Base-by-base conservation (phyloP, 352 stramenopile genomes). In the Globisporangium acanthophoron region DNA sequence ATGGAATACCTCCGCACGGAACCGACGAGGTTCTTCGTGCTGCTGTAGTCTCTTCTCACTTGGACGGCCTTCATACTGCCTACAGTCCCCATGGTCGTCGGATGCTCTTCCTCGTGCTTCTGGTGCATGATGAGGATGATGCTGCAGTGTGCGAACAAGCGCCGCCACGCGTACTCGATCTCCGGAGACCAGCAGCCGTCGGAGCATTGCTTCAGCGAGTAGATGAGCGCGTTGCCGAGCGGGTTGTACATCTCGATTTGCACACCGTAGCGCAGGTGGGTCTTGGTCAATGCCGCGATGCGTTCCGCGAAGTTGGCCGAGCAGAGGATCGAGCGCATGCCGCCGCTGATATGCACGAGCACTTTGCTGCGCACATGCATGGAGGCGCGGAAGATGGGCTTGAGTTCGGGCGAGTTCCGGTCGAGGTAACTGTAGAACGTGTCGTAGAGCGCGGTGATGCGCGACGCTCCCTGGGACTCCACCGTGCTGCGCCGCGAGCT, bases 181-280 rank as follows among this genome's bases (percentile, higher is more conserved):
- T 80, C 66, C 18, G 65, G 52, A 39, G 72, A 68, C 74, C 74
- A 85, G 3, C 65, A 35, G 9, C 62, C 53, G n/a, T 67, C 70
- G 1, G 74, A 76, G 9, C 62, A 72, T 43, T 73, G 62, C 31
- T 77, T 71, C 76, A 97, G 95, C 7, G 85, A 78, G 18, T 67
- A 66, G 37, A 98, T 68, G 16, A 98, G 80, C 21, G 84, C 87
- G 48, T 91, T 83, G 3, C 95, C 91, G 15, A 98, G 68, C 15
- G 82, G 72, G 43, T 97, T 94, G 77, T 96, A 97, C 45, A 86
- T 77, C 37, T 95, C 80, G 31, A 87, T 62, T 18, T 97, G 66
- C 20, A 98, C 88, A 37, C 95, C 89, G 48, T 81, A 78, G 52
- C 76, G 88, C 27, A 97, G 74, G 40, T 90, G 90, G 1, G 78